Percentiles rank a stretch among this genome's conserved stretches.
Conservation (phyloP, 2,329 filamentous ascomycete genomes). For the Cladophialophora chaetospira region DNA sequence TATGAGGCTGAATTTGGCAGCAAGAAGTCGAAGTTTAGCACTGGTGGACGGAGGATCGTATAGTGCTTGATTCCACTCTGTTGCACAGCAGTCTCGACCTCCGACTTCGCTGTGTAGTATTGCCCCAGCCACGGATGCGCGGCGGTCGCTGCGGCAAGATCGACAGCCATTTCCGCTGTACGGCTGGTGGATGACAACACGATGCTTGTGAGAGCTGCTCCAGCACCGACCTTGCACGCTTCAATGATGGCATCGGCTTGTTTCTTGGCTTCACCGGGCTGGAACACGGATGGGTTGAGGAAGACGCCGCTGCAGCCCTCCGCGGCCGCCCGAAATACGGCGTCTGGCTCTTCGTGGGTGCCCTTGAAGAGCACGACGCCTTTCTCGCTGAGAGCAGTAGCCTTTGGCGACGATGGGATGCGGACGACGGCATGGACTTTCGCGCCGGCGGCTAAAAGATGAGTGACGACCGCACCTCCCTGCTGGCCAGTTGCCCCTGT, state of each 20-base stretch:
- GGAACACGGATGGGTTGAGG: conserved; percentile 16
- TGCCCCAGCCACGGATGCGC: conserved; percentile 34
- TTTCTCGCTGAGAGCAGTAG: conserved; percentile 52
- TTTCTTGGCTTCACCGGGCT: conserved; percentile 30
- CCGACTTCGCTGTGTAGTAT: conserved; percentile 41
- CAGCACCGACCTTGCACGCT: conserved; percentile 32
- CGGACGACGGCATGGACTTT: conserved; percentile 63
- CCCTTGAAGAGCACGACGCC: conserved; percentile 59
- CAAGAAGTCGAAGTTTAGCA: conserved; percentile 57
- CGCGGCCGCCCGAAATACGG: conserved; percentile 9
- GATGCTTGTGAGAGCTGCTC: conserved; percentile 38
- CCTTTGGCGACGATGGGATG: conserved; percentile 51
- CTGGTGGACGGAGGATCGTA: conserved; percentile 54
- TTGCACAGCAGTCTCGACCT: conserved; percentile 46
- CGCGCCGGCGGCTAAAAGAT: conserved; percentile 39
- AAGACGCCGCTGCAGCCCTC: conserved; percentile 34
- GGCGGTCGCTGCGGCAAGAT: conserved; percentile 31
- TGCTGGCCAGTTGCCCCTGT: conserved; percentile 46
- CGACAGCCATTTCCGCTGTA: not conserved
- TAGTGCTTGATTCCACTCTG: conserved; percentile 45
- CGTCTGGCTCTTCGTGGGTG: conserved; percentile 51
- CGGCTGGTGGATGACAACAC: conserved; percentile 19
- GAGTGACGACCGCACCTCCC: conserved; percentile 40
- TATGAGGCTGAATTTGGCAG: conserved; percentile 43
- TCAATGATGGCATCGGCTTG: conserved; percentile 32